These are phyloP conservation scores for Steccherinum ochraceum DNA, from an alignment of 768 basidiomycete species.

Conservation along the genomic window DNA sequence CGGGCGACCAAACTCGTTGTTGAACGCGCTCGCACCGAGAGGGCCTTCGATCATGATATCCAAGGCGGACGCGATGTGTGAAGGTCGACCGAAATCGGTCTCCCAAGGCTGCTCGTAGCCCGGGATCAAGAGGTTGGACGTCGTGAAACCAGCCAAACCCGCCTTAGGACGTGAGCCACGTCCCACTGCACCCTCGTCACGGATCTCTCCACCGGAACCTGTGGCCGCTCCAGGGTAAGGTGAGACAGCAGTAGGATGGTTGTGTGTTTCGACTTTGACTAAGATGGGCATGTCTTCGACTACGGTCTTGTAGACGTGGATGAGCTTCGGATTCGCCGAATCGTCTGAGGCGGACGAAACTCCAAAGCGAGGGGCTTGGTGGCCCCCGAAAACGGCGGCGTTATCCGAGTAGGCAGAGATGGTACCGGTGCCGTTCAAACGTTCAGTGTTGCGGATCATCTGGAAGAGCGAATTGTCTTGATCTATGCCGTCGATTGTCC, in stretches of 20 bases:
- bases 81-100: constrained; percentile 83
- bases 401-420: constrained; percentile 98
- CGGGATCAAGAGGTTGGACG: constrained; percentile 90
- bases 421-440: constrained; percentile 65
- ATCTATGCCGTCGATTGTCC: constrained; percentile 74
- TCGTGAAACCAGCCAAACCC: constrained; percentile 87
- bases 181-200: constrained; percentile 96
- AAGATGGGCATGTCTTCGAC: constrained; percentile 81
- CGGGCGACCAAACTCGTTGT: constrained; percentile 97
- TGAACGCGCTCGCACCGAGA: constrained; percentile 91
- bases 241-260: constrained; percentile 97
- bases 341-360: constrained; percentile 27
- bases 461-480: constrained; percentile 78
- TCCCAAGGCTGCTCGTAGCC: constrained; percentile 95
- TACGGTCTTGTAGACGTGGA: constrained; percentile 45
- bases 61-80: constrained; percentile 86
- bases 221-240: constrained; percentile 99
- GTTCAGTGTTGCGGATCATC: constrained; percentile 97
- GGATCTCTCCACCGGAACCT: constrained; percentile 96
- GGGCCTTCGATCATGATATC: constrained; percentile 98
- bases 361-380: constrained; percentile 67
- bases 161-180: constrained; percentile 95
- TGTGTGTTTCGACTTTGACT: constrained; percentile 98
- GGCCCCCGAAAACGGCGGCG: constrained; percentile 88
- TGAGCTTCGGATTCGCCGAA: constrained; percentile 13